Base-by-base conservation (phyloP, 2,329 filamentous ascomycete genomes). In the Cyphellophora attinorum region DNA sequence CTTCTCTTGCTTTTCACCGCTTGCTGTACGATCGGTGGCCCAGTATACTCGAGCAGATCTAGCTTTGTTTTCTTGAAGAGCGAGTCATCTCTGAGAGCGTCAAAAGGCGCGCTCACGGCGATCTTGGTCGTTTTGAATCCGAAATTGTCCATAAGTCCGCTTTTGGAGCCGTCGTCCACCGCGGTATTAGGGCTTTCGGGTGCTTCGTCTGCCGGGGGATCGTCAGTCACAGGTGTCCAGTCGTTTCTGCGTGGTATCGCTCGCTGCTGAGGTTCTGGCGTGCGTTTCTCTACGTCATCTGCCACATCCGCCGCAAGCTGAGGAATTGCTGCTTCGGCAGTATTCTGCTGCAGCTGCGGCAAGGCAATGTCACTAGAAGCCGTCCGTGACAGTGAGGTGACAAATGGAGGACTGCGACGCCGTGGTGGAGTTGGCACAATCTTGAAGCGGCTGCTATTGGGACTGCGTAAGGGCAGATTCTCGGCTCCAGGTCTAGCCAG, bases 391-490 rank as follows among this genome's bases (percentile, higher is more conserved):
- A n/a, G n/a, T n/a, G n/a, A n/a, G n/a, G n/a, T n/a, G n/a, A n/a
- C n/a, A n/a, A n/a, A n/a, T n/a, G n/a, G n/a, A 8, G 21, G 21
- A n/a, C 21, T 25, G 8, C 21, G 21, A 8, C 21, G 8, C 21
- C n/a, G 8, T 25, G 21, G n/a, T 8, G 21, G n/a, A 8, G 8
- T 8, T 8, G n/a, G 8, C 8, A 25, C 21, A 25, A 8, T 25
- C 21, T 34, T 44, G 31, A 37, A 37, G 25, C 37, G 38, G n/a
- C 31, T 25, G 37, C 29, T 33, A 10, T 33, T 25, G 11, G 33
- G 37, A 35, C 34, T 41, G 11, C 19, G 17, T 12, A 47, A 29
- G 8, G 35, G 27, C 14, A 41, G 29, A 29, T 39, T 47, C 43
- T 36, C 45, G 37, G 21, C 40, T 16, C 13, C 31, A 11, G 33